These are phyloP conservation scores for Rhizopogon hawkerae DNA, from an alignment of 1,284 basidiomycete genomes.

Conservation along the genomic window DNA sequence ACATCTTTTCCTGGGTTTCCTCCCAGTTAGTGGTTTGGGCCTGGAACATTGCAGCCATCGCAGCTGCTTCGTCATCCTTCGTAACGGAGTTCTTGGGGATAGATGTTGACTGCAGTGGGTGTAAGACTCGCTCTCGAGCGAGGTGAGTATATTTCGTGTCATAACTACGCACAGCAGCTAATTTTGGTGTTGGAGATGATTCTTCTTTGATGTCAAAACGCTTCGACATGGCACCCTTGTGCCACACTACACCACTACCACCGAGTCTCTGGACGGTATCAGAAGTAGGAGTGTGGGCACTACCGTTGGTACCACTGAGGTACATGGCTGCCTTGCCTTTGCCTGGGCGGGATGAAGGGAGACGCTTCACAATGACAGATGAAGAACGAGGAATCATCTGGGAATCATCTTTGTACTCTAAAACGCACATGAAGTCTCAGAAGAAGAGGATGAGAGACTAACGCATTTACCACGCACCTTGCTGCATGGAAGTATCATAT, in stretches of 20 bases:
- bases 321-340: conserved; percentile 90
- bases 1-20: conserved; percentile 95
- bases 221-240: conserved; percentile 74
- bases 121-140: conserved; percentile 18
- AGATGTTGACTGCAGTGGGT: conserved; percentile 22
- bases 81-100: conserved; percentile 37
- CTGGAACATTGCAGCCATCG: conserved; percentile 95
- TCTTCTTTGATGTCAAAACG: conserved; percentile 86
- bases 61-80: conserved; percentile 71
- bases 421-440: conserved; percentile 1
- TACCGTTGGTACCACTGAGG: conserved; percentile 50
- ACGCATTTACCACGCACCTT: conserved; percentile 49
- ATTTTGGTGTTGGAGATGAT: conserved; percentile 22
- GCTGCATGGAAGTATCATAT: conserved; percentile 76
- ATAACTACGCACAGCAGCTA: conserved; percentile 25
- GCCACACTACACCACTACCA: conserved; percentile 36
- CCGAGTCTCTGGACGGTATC: conserved; percentile 36
- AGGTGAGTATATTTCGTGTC: conserved; percentile 6
- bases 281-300: conserved; percentile 36
- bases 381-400: conserved; percentile 90
- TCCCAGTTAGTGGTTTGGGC: conserved; percentile 89
- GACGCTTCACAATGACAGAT: conserved; percentile 85
- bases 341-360: conserved; percentile 81
- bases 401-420: conserved; percentile 91
- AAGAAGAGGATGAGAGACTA: conserved; percentile 6